Evolutionary conservation across 768 basidiomycete species (phyloP).

Genomic region (Naganishia vishniacii): DNA sequence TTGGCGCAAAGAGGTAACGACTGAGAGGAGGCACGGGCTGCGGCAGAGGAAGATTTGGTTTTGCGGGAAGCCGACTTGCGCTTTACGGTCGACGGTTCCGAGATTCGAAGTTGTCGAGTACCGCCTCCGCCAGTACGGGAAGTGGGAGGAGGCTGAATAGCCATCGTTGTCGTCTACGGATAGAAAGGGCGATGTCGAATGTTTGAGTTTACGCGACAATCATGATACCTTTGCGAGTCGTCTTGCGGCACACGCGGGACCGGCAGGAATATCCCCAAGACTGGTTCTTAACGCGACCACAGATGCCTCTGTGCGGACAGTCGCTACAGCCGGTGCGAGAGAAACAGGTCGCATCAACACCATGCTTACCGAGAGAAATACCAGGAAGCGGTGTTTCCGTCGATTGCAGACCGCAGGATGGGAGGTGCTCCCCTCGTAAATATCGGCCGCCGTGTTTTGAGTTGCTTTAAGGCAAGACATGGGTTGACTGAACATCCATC

Average conservation of each 20-base stretch:
- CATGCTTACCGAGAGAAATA: no score
- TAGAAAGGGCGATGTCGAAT: not conserved
- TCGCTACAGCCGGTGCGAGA: no score
- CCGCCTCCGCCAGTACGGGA: not conserved
- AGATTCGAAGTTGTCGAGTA: not conserved
- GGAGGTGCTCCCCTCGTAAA: no score
- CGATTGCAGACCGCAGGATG: no score
- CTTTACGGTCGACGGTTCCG: conserved; percentile 5
- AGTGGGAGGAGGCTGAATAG: not conserved
- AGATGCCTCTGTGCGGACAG: no score
- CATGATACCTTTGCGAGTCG: not conserved
- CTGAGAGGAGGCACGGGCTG: not conserved
- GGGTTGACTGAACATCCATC: no score
- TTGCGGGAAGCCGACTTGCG: conserved; percentile 1
- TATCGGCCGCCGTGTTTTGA: no score
- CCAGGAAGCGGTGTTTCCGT: no score
- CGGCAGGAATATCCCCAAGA: no score
- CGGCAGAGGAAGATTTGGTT: not conserved
- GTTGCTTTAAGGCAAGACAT: no score
- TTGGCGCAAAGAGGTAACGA: conserved; percentile 1
- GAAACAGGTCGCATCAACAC: no score
- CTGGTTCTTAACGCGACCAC: no score
- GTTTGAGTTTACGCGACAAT: not conserved
- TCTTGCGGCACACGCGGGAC: not conserved
- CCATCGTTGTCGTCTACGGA: not conserved